phyloP scores from a whole-genome alignment of 2,329 filamentous ascomycete species.

The Xylariaceae sp. region DNA sequence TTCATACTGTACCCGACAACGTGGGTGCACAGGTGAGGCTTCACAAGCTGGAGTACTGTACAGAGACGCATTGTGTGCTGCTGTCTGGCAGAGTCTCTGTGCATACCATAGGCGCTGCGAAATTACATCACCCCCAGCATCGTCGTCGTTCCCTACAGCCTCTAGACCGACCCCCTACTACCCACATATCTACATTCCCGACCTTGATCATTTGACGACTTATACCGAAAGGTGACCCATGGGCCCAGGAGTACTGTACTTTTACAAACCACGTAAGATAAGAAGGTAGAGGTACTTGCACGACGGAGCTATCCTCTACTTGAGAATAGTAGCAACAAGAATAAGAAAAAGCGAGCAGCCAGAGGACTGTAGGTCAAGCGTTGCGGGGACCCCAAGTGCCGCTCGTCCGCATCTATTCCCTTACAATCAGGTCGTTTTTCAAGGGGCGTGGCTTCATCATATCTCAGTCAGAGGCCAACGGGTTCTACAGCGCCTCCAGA shows the following conservation, averaged over 20 bases:
- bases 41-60: slow-evolving; percentile 5
- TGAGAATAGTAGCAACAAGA: slow-evolving; percentile 21
- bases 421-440: background rate
- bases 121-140: no score
- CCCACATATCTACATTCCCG: background rate
- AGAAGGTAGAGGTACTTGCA: background rate
- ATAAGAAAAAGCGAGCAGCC: slow-evolving; percentile 20
- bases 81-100: no score
- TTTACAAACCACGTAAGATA: slow-evolving; percentile 2
- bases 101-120: no score
- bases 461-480: no score
- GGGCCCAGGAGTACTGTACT: background rate
- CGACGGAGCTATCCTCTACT: slow-evolving; percentile 8
- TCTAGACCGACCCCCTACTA: background rate
- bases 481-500: no score
- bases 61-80: slow-evolving; percentile 1
- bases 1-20: background rate
- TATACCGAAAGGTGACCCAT: slow-evolving; percentile 1
- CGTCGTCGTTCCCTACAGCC: no score
- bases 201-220: background rate
- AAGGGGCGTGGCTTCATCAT: slow-evolving; percentile 28
- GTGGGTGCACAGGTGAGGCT: slow-evolving; percentile 5
- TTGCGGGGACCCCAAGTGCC: slow-evolving; percentile 17
- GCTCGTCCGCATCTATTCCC: slow-evolving; percentile 15
- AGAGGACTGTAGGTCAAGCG: slow-evolving; percentile 18